Evolutionary conservation across 2,329 filamentous ascomycete genomes (phyloP), one percentile per base, ranked within the genome.

Genomic region (Fusarium pseudograminearum): DNA sequence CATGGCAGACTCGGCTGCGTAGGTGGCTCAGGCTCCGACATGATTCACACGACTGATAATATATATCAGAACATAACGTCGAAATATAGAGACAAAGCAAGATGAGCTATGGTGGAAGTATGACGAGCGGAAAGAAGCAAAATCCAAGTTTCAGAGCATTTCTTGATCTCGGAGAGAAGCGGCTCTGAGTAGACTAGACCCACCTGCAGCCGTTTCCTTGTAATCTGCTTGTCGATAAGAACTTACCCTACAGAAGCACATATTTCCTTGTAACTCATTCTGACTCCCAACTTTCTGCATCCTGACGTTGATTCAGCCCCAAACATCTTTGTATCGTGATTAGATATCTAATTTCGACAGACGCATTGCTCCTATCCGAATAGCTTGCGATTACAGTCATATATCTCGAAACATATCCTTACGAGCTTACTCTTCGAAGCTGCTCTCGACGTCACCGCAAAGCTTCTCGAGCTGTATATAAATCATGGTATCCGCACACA

Each of bases 1-100:
- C 92, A 94, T 80, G 89, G 82, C 61, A 90, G 80, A 74, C 87
- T 86, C 31, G 89, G 89, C 78, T 85, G 81, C 60, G 68, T 65
- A 42, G 76, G 72, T 51, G 78, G 65, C 45, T 73, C 64, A 28
- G 75, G 54, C 16, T 53, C 59, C 44, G 73, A 69, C 73, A 74
- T 75, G 45, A 30, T 38, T 28, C 18, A 30, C 28, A 65, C 24
- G 52, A 40, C 16, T 16, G 45, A 22, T 18, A 24, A 9, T 12
- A 34, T 41, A 30, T 24, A 7, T 22, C 47, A 58, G 18, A 44
- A 9, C 48, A 61, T 60, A 16, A 24, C 38, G 24, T 30, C 26
- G 36, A 20, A 31, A 38, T 20, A 31, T 30, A 53, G 31, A 48
- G 14, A 56, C 20, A 10, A 33, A 42, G 40, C 5, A 15, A 45